phyloP scores from a whole-genome alignment of 2,329 filamentous ascomycete species.

The Fusarium verticillioides region DNA sequence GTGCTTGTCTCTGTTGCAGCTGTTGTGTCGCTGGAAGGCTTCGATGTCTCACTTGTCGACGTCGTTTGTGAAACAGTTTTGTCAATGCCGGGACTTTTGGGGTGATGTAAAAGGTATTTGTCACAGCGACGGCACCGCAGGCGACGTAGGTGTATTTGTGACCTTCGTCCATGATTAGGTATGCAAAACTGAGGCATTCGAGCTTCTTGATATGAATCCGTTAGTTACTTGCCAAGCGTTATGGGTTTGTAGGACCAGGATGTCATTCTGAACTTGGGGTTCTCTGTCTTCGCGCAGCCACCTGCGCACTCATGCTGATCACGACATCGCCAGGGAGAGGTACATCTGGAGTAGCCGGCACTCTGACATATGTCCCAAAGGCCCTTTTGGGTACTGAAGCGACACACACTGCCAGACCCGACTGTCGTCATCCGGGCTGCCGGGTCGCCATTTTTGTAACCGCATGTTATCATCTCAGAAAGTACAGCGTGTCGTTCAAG shows the following conservation, averaged over 20 bases:
- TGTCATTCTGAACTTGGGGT: conserved; percentile 45
- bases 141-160: conserved; percentile 52
- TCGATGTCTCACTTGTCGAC: background rate
- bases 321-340: conserved; percentile 50
- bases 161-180: conserved; percentile 47
- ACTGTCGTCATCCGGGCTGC: conserved; percentile 42
- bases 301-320: conserved; percentile 47
- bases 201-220: background rate
- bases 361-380: conserved; percentile 53
- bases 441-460: conserved; percentile 46
- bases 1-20: background rate
- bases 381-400: conserved; percentile 47
- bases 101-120: conserved; percentile 39
- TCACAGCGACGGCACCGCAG: conserved; percentile 44
- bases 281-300: conserved; percentile 46
- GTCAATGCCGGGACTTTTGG: conserved; percentile 21
- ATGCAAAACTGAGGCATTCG: conserved; percentile 49
- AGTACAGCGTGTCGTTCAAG: conserved; percentile 3
- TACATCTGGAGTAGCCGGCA: conserved; percentile 37
- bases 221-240: background rate
- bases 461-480: conserved; percentile 43
- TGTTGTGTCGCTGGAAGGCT: background rate
- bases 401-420: conserved; percentile 48
- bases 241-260: conserved; percentile 45
- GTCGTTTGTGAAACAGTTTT: conserved; percentile 9